Percentiles rank a stretch among this genome's conserved stretches.
Conservation (phyloP, 2,329 filamentous ascomycete genomes). For the Stemphylium beticola region DNA sequence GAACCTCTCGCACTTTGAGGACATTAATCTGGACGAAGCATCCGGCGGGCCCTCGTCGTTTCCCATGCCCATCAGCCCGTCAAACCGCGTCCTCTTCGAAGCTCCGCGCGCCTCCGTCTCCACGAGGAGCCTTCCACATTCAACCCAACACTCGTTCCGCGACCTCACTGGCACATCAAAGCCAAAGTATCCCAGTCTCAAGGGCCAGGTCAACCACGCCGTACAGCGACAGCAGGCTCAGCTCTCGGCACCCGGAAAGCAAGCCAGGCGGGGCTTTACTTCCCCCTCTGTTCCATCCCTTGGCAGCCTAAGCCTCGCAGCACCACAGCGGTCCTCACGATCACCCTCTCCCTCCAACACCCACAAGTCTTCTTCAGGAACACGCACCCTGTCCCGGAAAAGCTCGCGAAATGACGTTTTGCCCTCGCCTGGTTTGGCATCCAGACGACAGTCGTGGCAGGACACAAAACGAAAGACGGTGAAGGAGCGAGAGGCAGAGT, state of each 20-base stretch:
- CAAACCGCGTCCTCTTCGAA: constrained; percentile 42
- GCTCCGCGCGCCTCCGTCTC: constrained; percentile 29
- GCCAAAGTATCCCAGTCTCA: constrained; percentile 49
- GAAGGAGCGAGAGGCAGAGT: constrained; percentile 76
- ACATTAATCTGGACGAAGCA: constrained; percentile 82
- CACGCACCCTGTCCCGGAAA: constrained; percentile 42
- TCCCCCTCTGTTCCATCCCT: constrained; percentile 47
- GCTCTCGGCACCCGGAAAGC: constrained; percentile 49
- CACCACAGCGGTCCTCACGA: constrained; percentile 41
- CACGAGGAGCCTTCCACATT: constrained; percentile 23
- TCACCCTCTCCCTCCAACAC: constrained; percentile 45
- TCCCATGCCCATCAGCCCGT: constrained; percentile 46
- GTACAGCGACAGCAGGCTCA: constrained; percentile 37
- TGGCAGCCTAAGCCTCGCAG: constrained; percentile 38
- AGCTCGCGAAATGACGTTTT: constrained; percentile 44
- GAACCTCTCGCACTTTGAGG: constrained; percentile 84
- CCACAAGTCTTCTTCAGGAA: constrained; percentile 30
- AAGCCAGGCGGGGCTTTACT: constrained; percentile 50
- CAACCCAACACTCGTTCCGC: constrained; percentile 40
- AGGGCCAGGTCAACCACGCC: constrained; percentile 48
- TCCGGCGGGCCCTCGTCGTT: constrained; percentile 49
- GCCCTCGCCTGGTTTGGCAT: constrained; percentile 40
- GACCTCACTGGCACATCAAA: constrained; percentile 48
- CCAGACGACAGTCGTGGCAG: constrained; percentile 66
- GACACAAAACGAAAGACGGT: constrained; percentile 68